Evolutionary conservation across 2,329 filamentous ascomycete genomes (phyloP), one percentile per base, ranked within the genome.

Genomic region (Calonectria hawksworthii): DNA sequence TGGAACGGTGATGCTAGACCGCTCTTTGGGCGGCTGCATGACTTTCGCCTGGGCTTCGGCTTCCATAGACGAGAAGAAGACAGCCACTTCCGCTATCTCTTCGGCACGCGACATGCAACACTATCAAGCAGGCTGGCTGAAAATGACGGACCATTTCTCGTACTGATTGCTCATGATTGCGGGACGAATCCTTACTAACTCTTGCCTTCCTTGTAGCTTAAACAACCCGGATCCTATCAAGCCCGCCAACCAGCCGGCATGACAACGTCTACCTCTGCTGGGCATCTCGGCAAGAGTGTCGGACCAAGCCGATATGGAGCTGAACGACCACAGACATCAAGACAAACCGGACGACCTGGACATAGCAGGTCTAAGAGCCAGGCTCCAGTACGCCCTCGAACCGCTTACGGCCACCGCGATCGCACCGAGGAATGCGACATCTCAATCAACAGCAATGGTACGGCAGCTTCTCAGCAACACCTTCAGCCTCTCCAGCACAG

Each of bases 211-310:
- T 51, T 44, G 11, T 80, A 84, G 83, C 81, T 86, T 64, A 86
- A 86, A 74, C 83, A 78, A 41, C 84, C 84, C 11, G 80, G 81
- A 2, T 41, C 74, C 5, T 70, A 76, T 47, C 74, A 80, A 65
- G 83, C 86, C 41, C 86, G 88, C 75, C 85, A 86, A 80, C 84
- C 56, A 9, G 44, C 44, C 36, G 56, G 56, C 34, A 63, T 83
- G 63, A 85, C 86, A 64, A 78, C 68, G 32, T 59, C 76, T 11
- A 63, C 84, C 7, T 85, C 86, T 68, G 54, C 56, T 21, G 88
- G 85, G 76, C 88, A 86, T 75, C 92, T 92, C 76, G 88, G 90
- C 18, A 90, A 88, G 75, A 93, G 90, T 79, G 83, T 92, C 34
- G 91, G 92, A 1, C 87, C 89, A 16, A 88, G 87, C 18, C 89